A percentile compares a stretch with the other conserved stretches of the same genome.
Conservation (phyloP, 768 basidiomycete genomes). For the Lentinus brumalis region DNA sequence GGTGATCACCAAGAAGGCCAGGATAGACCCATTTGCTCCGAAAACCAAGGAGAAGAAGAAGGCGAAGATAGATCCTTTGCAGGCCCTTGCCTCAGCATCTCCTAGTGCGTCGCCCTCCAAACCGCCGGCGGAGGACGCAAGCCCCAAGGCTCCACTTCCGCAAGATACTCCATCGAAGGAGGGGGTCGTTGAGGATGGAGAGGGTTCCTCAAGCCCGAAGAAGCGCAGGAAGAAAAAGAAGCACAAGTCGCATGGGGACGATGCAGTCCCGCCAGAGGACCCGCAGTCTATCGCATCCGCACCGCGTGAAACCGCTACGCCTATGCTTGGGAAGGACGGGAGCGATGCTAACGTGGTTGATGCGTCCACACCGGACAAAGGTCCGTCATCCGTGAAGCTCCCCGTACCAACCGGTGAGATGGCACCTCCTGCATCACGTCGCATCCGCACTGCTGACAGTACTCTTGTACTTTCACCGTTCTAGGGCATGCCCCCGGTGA, state of each 20-base stretch:
- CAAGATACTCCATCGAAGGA: neutral
- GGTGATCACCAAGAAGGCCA: conserved; percentile 60
- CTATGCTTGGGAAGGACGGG: neutral
- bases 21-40: conserved; percentile 56
- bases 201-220: neutral
- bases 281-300: conserved; percentile 22
- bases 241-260: conserved; percentile 20
- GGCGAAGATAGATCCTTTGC: conserved; percentile 22
- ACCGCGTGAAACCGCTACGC: conserved; percentile 12
- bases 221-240: conserved; percentile 31
- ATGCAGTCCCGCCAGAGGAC: neutral
- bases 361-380: too few species aligned
- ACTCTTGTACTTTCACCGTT: too few species aligned
- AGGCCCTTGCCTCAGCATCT: conserved; percentile 6
- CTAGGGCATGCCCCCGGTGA: too few species aligned
- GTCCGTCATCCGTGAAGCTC: too few species aligned
- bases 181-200: neutral
- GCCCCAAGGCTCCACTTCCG: neutral
- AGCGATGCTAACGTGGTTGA: too few species aligned
- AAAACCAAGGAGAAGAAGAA: conserved; percentile 48
- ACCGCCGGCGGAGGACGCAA: neutral
- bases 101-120: neutral
- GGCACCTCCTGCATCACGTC: too few species aligned
- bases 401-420: too few species aligned
- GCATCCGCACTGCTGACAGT: too few species aligned